phyloP scores from a whole-genome alignment of 129 eudicot species.

The Ambrosia trifida region DNA sequence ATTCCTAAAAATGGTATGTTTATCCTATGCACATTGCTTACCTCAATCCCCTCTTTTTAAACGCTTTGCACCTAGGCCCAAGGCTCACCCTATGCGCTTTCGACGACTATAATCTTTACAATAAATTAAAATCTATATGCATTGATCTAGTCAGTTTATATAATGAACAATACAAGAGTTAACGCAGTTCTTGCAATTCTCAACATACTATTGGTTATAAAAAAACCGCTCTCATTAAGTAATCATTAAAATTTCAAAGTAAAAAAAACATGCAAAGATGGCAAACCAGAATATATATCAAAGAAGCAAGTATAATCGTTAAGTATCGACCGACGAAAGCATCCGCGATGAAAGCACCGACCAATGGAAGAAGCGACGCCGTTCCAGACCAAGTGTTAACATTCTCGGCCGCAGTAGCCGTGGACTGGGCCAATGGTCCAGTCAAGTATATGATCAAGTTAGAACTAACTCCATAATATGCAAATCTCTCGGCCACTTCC shows the following conservation, averaged over 20 bases:
- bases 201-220: too few species aligned
- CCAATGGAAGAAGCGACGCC: constrained; percentile 32
- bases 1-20: too few species aligned
- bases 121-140: too few species aligned
- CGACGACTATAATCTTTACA: too few species aligned
- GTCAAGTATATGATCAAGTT: constrained; percentile 49
- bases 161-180: too few species aligned
- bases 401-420: constrained; percentile 50
- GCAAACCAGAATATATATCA: constrained; percentile 52
- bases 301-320: constrained; percentile 50
- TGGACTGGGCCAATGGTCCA: constrained; percentile 46
- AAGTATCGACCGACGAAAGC: constrained; percentile 55
- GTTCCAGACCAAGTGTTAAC: constrained; percentile 53
- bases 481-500: constrained; percentile 50
- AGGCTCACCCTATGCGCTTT: too few species aligned
- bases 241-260: background rate
- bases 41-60: too few species aligned
- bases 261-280: background rate
- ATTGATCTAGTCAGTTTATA: too few species aligned
- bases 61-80: too few species aligned
- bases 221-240: too few species aligned
- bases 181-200: too few species aligned
- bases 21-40: too few species aligned
- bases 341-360: constrained; percentile 66
- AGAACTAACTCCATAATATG: constrained; percentile 39